phyloP scores from a whole-genome alignment of 768 basidiomycete species.

The Imleria badia region DNA sequence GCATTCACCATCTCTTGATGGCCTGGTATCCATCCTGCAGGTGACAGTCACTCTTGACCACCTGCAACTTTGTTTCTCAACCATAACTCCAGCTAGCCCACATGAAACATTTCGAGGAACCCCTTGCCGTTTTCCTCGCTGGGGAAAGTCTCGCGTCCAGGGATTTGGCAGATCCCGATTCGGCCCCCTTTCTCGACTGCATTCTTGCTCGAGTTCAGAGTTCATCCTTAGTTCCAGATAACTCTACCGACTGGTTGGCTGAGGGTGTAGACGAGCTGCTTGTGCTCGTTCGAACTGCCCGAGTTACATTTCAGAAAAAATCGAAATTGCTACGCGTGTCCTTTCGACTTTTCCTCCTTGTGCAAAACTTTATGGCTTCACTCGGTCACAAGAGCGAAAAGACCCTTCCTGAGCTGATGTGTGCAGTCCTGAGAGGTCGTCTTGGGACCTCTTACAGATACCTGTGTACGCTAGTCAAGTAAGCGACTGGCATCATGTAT shows the following conservation, averaged over 20 bases:
- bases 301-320: constrained; percentile 33
- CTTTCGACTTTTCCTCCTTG: constrained; percentile 44
- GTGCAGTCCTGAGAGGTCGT: constrained; percentile 44
- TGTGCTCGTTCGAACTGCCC: constrained; percentile 37
- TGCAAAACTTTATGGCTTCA: constrained; percentile 44
- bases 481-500: constrained; percentile 13
- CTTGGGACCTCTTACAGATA: constrained; percentile 43
- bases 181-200: constrained; percentile 36
- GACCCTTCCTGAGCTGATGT: constrained; percentile 41
- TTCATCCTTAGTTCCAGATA: constrained; percentile 14
- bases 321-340: constrained; percentile 43
- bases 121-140: constrained; percentile 40
- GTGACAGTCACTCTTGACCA: constrained; percentile 33
- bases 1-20: constrained; percentile 57
- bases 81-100: constrained; percentile 48
- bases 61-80: background rate
- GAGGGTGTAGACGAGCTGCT: constrained; percentile 34
- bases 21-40: constrained; percentile 58
- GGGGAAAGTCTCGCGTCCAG: constrained; percentile 6
- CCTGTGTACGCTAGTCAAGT: constrained; percentile 52
- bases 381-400: constrained; percentile 43
- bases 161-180: constrained; percentile 20
- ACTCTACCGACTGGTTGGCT: constrained; percentile 25
- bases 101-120: constrained; percentile 71
- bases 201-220: constrained; percentile 37